Percentiles rank a stretch among this genome's conserved stretches.
Evolutionary conservation across 805 yeast species (phyloP).

Genomic region (Teunomyces kruisii): DNA sequence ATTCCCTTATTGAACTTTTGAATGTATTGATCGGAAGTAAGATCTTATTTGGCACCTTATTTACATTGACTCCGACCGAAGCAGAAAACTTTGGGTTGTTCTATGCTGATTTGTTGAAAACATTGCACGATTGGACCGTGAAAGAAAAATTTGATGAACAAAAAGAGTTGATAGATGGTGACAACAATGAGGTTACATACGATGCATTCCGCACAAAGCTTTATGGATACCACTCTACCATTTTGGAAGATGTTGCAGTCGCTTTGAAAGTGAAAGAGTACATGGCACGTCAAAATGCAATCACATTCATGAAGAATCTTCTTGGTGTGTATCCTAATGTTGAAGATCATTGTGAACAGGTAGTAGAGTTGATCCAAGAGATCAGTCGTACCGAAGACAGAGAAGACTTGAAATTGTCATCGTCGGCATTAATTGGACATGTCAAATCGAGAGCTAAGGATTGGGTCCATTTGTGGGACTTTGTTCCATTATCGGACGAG

Average conservation of each 20-base stretch:
- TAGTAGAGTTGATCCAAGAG: constrained; percentile 47
- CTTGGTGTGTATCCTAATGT: constrained; percentile 65
- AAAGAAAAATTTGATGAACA: constrained; percentile 26
- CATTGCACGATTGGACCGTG: constrained; percentile 46
- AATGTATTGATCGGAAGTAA: constrained; percentile 49
- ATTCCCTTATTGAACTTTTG: constrained; percentile 38
- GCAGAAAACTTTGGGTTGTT: constrained; percentile 83
- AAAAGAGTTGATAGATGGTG: constrained; percentile 7
- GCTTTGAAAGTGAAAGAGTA: constrained; percentile 57
- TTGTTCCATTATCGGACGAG: constrained; percentile 49
- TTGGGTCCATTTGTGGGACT: constrained; percentile 58
- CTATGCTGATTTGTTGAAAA: constrained; percentile 52
- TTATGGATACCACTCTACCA: constrained; percentile 54
- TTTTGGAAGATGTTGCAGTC: constrained; percentile 43
- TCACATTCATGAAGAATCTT: constrained; percentile 69
- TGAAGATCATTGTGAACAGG: constrained; percentile 59
- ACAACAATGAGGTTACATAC: constrained; percentile 14
- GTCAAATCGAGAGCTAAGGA: constrained; percentile 52
- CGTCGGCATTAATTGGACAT: constrained; percentile 69
- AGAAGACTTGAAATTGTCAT: constrained; percentile 78
- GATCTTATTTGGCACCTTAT: constrained; percentile 57
- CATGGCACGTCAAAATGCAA: constrained; percentile 77
- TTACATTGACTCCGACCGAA: constrained; percentile 70
- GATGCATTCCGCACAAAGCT: constrained; percentile 40
- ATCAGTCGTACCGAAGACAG: constrained; percentile 58